Conservation (phyloP, 1,284 basidiomycete species). For the Irpex sp. region DNA sequence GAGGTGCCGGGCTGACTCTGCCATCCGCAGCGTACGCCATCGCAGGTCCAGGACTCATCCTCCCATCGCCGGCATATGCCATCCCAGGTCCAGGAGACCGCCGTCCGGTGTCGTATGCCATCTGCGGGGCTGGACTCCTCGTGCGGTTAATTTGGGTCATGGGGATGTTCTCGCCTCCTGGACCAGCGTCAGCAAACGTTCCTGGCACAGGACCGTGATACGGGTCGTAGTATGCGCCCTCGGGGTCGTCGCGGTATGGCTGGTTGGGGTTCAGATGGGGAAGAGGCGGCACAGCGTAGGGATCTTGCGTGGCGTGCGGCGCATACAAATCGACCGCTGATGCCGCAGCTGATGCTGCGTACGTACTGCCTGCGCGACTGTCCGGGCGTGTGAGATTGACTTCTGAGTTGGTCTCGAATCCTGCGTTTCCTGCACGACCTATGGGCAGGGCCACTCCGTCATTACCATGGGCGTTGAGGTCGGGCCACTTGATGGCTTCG, state of each 20-base stretch:
- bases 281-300: slow-evolving; percentile 81
- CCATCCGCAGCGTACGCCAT: slow-evolving; percentile 32
- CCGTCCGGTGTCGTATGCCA: slow-evolving; percentile 17
- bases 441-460: slow-evolving; percentile 53
- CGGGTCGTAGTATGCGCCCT: slow-evolving; percentile 60
- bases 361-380: slow-evolving; percentile 29
- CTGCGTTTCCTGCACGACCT: slow-evolving; percentile 55
- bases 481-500: slow-evolving; percentile 85
- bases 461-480: slow-evolving; percentile 64
- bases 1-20: slow-evolving; percentile 44
- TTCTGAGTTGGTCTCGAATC: slow-evolving; percentile 61
- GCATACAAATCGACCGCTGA: slow-evolving; percentile 43
- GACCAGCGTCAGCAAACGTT: slow-evolving; percentile 46
- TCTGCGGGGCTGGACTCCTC: slow-evolving; percentile 41
- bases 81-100: slow-evolving; percentile 17
- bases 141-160: slow-evolving; percentile 68
- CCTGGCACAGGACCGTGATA: slow-evolving; percentile 71
- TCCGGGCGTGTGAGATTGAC: slow-evolving; percentile 48
- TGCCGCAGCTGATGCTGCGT: slow-evolving; percentile 41
- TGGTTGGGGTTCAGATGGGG: slow-evolving; percentile 68
- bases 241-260: slow-evolving; percentile 72
- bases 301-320: slow-evolving; percentile 40
- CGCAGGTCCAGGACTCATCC: slow-evolving; percentile 31
- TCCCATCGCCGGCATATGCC: slow-evolving; percentile 12
- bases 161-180: slow-evolving; percentile 54